phyloP scores from a whole-genome alignment of 2,329 filamentous ascomycete species.

The Xylaria sp. region DNA sequence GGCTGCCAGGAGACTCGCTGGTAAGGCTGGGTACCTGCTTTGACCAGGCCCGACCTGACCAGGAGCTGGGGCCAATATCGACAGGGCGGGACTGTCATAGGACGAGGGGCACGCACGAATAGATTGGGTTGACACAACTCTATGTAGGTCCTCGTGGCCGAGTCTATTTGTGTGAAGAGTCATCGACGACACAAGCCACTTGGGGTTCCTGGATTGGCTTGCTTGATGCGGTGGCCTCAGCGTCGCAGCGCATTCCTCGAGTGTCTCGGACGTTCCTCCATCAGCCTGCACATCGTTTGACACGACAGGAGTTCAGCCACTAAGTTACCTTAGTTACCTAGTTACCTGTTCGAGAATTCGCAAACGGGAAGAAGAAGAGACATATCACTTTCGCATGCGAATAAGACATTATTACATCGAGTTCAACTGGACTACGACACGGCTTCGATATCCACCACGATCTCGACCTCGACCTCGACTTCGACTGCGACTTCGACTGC shows the following conservation, averaged over 20 bases:
- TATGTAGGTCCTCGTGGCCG: conserved; percentile 21
- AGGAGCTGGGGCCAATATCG: conserved; percentile 16
- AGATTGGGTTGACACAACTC: conserved; percentile 13
- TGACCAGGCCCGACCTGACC: background rate
- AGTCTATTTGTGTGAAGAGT: conserved; percentile 17
- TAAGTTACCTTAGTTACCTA: too few relatives aligned
- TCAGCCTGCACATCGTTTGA: conserved; percentile 15
- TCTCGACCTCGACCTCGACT: background rate
- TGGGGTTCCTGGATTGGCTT: conserved; percentile 24
- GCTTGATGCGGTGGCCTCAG: conserved; percentile 19
- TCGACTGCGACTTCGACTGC: background rate
- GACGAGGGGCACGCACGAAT: conserved; percentile 7
- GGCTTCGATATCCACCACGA: too few relatives aligned
- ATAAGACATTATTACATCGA: background rate
- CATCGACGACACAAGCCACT: conserved; percentile 16
- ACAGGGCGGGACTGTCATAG: conserved; percentile 18
- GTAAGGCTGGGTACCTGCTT: background rate
- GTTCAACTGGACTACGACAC: background rate
- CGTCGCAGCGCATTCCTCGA: conserved; percentile 18
- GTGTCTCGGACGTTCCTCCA: conserved; percentile 10
- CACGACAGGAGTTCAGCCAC: background rate
- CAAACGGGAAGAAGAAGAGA: background rate
- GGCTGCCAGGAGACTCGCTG: background rate
- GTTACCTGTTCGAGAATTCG: background rate
- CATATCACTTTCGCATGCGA: too few relatives aligned